Conservation (phyloP, 345 rosid species). For the Toxicodendron radicans region DNA sequence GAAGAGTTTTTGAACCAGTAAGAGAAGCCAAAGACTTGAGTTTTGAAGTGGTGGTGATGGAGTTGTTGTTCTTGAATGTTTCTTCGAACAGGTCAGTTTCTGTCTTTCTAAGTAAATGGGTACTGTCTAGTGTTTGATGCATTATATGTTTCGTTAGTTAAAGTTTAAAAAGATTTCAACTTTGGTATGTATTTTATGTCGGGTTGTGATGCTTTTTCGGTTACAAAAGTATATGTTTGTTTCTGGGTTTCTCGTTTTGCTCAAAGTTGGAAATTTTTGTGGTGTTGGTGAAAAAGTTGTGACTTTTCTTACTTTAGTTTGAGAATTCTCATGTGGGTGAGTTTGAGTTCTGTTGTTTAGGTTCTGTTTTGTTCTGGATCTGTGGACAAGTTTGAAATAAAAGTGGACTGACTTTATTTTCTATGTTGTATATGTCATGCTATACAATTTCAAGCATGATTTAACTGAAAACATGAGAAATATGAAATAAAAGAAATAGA, state of each 20-base stretch:
- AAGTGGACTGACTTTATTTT: slow-evolving; percentile 13
- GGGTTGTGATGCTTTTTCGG: not conserved
- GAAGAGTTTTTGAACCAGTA: slow-evolving; percentile 24
- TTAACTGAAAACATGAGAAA: not conserved
- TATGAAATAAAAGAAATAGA: not conserved
- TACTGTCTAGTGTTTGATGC: slow-evolving; percentile 9
- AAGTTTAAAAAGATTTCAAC: not conserved
- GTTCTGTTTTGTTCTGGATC: slow-evolving; percentile 21
- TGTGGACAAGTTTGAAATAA: not conserved
- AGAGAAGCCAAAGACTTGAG: slow-evolving; percentile 18
- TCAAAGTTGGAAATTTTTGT: slow-evolving; percentile 10
- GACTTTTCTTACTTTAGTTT: slow-evolving; percentile 9
- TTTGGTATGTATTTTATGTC: not conserved
- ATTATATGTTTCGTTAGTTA: not conserved
- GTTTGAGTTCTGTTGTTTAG: slow-evolving; percentile 20
- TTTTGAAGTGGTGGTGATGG: slow-evolving; percentile 17
- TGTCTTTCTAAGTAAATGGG: not conserved
- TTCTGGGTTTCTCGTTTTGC: slow-evolving; percentile 4
- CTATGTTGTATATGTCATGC: not conserved
- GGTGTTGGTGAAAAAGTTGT: not conserved
- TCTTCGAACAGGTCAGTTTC: slow-evolving; percentile 29
- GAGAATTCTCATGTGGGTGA: not conserved
- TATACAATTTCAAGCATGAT: not conserved
- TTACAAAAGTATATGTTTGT: not conserved
- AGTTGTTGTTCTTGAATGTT: slow-evolving; percentile 17